Conservation (phyloP, 2,329 filamentous ascomycete species). For the Diplodia mutila region DNA sequence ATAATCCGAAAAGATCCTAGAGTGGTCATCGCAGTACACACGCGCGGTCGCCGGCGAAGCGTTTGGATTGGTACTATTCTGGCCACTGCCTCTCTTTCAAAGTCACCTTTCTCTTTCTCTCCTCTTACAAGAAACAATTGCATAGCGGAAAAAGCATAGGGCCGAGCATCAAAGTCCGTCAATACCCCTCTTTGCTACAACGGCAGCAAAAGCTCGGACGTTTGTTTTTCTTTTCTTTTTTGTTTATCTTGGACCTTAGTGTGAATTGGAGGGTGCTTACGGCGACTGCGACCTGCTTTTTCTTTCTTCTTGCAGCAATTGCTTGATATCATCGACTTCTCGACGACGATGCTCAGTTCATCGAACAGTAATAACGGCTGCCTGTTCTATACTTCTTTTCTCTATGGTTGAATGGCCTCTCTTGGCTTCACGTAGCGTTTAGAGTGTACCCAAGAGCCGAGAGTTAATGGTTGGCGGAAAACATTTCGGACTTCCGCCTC, state of each 20-base stretch:
- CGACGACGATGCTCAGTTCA: background rate
- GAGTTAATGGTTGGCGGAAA: background rate
- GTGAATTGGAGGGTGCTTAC: background rate
- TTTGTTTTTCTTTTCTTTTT: background rate
- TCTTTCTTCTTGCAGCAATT: background rate
- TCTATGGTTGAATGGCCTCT: background rate
- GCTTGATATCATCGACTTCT: background rate
- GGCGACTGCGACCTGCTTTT: background rate
- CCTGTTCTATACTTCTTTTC: background rate
- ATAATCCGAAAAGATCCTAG: background rate
- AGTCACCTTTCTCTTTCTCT: background rate
- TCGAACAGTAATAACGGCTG: background rate
- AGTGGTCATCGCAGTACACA: background rate
- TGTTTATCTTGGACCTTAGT: background rate
- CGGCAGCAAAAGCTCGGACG: conserved; percentile 8
- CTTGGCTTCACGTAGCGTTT: background rate
- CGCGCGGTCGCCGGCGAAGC: conserved; percentile 5
- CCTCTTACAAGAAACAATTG: conserved; percentile 12
- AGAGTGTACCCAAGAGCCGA: background rate
- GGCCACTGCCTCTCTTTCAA: background rate
- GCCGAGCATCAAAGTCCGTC: conserved; percentile 16
- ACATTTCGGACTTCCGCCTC: background rate
- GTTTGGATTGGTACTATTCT: background rate
- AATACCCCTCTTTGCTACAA: conserved; percentile 14
- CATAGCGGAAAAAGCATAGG: conserved; percentile 12